Evolutionary conservation across 306 rosid genomes (phyloP).

Genomic region (Malus domestica): ASM211411v1 NC_041802.1:11001001-11001500

Average conservation of each 20-base stretch:
- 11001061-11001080: background rate
- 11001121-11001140: background rate
- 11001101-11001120: background rate
- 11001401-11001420: constrained; percentile 95
- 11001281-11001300: constrained; percentile 71
- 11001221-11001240: background rate
- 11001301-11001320: constrained; percentile 98
- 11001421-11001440: constrained; percentile 28
- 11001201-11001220: background rate
- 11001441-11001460: constrained; percentile 11
- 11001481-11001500: background rate
- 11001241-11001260: background rate
- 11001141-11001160: background rate
- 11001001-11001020: background rate
- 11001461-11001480: background rate
- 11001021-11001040: background rate
- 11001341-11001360: constrained; percentile 90
- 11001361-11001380: constrained; percentile 95
- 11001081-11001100: background rate
- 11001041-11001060: background rate
- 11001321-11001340: constrained; percentile 99
- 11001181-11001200: background rate
- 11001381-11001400: constrained; percentile 98
- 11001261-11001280: background rate
- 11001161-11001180: background rate